Evolutionary conservation across 2,329 filamentous ascomycete species (phyloP).

Genomic region (Ceratocystis diversiconidia): DNA sequence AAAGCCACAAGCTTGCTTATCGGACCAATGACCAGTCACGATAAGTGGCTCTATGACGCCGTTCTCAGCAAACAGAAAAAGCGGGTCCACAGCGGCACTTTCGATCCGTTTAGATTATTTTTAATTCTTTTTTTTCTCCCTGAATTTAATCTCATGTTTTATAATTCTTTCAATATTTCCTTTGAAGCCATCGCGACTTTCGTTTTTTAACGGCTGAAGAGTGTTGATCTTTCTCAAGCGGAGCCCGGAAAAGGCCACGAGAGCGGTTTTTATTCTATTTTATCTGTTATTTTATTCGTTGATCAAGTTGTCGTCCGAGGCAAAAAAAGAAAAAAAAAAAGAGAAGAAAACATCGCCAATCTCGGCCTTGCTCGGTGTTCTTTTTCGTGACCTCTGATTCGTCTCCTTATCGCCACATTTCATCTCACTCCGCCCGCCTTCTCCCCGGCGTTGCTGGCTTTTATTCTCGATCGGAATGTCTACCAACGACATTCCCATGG

Average conservation of each 20-base stretch:
- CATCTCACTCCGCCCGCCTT: neutral
- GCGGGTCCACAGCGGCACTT: constrained; percentile 2
- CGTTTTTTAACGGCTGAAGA: neutral
- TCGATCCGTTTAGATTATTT: neutral
- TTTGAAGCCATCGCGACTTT: neutral
- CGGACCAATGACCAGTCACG: neutral
- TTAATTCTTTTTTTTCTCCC: neutral
- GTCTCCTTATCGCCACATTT: neutral
- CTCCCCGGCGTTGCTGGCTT: neutral
- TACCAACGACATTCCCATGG: constrained; percentile 25
- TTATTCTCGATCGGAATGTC: constrained; percentile 25
- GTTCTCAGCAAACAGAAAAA: constrained; percentile 7
- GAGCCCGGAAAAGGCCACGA: no score
- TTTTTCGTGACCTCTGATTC: neutral
- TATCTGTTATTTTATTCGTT: neutral
- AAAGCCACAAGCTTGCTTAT: neutral
- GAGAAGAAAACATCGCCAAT: neutral
- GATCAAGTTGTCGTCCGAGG: no score
- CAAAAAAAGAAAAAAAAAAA: neutral
- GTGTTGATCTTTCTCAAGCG: no score
- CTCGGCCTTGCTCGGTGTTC: neutral
- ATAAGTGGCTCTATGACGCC: constrained; percentile 12
- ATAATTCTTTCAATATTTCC: neutral
- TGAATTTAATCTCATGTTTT: neutral
- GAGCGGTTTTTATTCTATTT: neutral